Evolutionary conservation across 257 asterid genomes (phyloP).

Genomic region (Leonotis leonurus): DNA sequence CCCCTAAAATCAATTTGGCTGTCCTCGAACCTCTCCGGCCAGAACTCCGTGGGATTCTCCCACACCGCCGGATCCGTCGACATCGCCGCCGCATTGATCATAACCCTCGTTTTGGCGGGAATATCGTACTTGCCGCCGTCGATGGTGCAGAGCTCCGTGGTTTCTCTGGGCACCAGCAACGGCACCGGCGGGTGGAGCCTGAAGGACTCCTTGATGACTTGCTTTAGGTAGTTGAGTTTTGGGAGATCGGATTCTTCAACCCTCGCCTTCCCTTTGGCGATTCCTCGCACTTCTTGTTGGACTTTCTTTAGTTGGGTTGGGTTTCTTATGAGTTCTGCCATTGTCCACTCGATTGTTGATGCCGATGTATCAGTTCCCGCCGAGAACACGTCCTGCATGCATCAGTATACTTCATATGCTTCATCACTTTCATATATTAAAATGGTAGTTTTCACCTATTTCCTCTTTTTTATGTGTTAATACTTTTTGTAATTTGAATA

Average conservation of each 20-base stretch:
- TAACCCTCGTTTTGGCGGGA: conserved; percentile 28
- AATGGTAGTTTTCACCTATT: too few species aligned
- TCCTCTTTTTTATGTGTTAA: too few species aligned
- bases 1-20: conserved; percentile 32
- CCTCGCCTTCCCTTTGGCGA: conserved; percentile 5
- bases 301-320: conserved; percentile 17
- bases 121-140: conserved; percentile 20
- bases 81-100: conserved; percentile 28
- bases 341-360: conserved; percentile 24
- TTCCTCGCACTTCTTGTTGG: conserved; percentile 17
- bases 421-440: too few species aligned
- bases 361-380: conserved; percentile 36
- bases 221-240: conserved; percentile 26
- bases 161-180: conserved; percentile 26
- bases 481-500: too few species aligned
- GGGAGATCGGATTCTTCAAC: conserved; percentile 23
- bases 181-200: conserved; percentile 35
- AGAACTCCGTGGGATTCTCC: conserved; percentile 26
- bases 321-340: conserved; percentile 25
- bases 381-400: conserved; percentile 24
- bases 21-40: conserved; percentile 36
- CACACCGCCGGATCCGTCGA: conserved; percentile 25
- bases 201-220: conserved; percentile 25
- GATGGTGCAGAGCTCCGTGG: conserved; percentile 17
- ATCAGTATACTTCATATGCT: too few species aligned